Percentiles rank a stretch among this genome's conserved stretches.
These are phyloP conservation scores for Aspergillus coremiiformis DNA, from an alignment of 495 filamentous ascomycete species.

Conservation along the genomic window DNA sequence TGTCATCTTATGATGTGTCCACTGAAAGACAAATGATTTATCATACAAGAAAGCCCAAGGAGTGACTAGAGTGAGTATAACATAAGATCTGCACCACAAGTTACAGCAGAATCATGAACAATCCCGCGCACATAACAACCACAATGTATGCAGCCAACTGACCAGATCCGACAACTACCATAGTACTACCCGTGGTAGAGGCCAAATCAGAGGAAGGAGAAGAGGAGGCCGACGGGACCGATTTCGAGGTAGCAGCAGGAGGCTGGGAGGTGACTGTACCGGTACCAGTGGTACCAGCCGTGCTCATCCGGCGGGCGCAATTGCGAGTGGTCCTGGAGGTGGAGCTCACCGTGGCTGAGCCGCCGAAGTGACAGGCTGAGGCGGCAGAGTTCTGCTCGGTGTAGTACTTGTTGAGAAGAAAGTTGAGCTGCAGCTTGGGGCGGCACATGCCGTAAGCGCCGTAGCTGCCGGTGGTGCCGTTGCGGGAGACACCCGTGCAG, in stretches of 20 bases:
- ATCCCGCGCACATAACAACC: conserved; percentile 58
- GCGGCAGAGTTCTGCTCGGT: conserved; percentile 44
- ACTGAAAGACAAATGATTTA: not conserved
- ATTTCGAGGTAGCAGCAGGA: conserved; percentile 38
- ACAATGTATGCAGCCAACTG: conserved; percentile 57
- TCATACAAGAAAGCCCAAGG: not conserved
- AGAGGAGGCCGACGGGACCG: conserved; percentile 26
- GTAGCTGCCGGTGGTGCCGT: conserved; percentile 67
- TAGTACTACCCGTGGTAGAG: conserved; percentile 36
- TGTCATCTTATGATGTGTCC: no score
- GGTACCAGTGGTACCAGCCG: conserved; percentile 58
- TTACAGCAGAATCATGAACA: conserved; percentile 68
- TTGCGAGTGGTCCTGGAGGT: conserved; percentile 41
- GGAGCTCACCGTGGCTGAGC: conserved; percentile 49
- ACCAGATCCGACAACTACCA: conserved; percentile 52
- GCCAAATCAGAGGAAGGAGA: conserved; percentile 31
- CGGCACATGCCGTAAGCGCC: conserved; percentile 90
- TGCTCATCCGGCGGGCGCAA: conserved; percentile 47
- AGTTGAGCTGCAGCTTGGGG: conserved; percentile 67
- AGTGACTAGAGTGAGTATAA: not conserved
- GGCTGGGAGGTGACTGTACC: conserved; percentile 54
- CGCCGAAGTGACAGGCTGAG: conserved; percentile 70
- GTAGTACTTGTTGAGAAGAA: conserved; percentile 78
- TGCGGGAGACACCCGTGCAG: conserved; percentile 65
- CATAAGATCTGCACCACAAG: not conserved